Evolutionary conservation across 805 yeast genomes (phyloP).

Genomic region (Debaryomyces castellii): DNA sequence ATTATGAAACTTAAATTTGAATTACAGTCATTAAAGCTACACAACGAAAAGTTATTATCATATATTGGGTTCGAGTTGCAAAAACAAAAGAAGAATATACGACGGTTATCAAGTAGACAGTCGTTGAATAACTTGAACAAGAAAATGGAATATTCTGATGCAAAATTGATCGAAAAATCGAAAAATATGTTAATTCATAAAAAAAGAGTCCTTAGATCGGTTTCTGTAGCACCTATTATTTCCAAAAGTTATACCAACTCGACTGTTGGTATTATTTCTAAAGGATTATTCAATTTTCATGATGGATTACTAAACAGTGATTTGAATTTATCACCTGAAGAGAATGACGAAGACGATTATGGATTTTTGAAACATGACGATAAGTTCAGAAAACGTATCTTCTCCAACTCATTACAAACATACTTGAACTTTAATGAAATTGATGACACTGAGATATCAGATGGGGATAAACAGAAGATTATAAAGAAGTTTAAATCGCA

Average conservation of each 20-base stretch:
- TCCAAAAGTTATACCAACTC: conserved; percentile 14
- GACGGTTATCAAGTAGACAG: conserved; percentile 37
- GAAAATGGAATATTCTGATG: conserved; percentile 50
- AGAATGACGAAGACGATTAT: conserved; percentile 26
- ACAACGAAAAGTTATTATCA: conserved; percentile 55
- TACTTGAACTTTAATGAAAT: conserved; percentile 22
- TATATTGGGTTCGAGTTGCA: conserved; percentile 59
- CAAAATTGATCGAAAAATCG: conserved; percentile 49
- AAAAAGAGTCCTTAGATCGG: conserved; percentile 42
- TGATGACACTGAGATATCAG: conserved; percentile 12
- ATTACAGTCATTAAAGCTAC: conserved; percentile 51
- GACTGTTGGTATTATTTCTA: conserved; percentile 10
- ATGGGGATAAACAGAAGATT: conserved; percentile 12
- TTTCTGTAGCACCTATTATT: conserved; percentile 28
- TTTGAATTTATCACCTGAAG: background rate
- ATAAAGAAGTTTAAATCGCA: conserved; percentile 39
- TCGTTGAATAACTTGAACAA: conserved; percentile 22
- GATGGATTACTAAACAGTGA: conserved; percentile 1
- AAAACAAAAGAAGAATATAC: conserved; percentile 43
- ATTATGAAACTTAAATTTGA: conserved; percentile 53
- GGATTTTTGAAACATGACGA: conserved; percentile 29
- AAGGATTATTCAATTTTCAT: conserved; percentile 12
- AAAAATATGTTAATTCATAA: conserved; percentile 44
- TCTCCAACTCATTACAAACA: conserved; percentile 25
- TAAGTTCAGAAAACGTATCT: conserved; percentile 22